Conservation (phyloP, 163 green algal species). For the Coccomyxa subellipsoidea region DNA sequence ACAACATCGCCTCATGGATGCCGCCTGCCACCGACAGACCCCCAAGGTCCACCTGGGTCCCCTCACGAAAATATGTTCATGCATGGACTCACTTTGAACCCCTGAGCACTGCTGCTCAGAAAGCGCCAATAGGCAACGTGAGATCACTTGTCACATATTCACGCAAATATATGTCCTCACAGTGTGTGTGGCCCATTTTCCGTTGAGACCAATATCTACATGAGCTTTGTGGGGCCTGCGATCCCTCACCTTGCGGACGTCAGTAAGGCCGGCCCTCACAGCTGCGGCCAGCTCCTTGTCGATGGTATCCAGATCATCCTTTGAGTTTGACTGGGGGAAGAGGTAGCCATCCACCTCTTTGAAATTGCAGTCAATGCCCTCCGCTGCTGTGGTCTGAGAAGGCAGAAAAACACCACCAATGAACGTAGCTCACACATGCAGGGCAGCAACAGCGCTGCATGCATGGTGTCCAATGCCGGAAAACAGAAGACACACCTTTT, state of each 20-base stretch:
- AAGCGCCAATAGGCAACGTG: too few species aligned
- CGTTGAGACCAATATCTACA: too few species aligned
- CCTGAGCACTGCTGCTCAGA: background rate
- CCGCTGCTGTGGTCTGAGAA: background rate
- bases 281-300: background rate
- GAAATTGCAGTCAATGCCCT: constrained; percentile 13
- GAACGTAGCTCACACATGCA: background rate
- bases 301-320: background rate
- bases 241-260: background rate
- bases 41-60: constrained; percentile 6
- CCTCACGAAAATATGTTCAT: too few species aligned
- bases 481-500: background rate
- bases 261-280: background rate
- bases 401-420: background rate
- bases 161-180: too few species aligned
- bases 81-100: background rate
- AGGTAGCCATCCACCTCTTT: constrained; percentile 8
- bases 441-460: background rate
- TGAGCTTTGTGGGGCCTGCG: too few species aligned
- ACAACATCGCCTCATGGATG: constrained; percentile 4
- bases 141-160: too few species aligned
- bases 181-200: too few species aligned
- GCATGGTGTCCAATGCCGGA: background rate
- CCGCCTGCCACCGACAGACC: background rate
- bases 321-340: background rate